Conservation (phyloP, 805 yeast genomes). For the Lipomyces lipofer region DNA sequence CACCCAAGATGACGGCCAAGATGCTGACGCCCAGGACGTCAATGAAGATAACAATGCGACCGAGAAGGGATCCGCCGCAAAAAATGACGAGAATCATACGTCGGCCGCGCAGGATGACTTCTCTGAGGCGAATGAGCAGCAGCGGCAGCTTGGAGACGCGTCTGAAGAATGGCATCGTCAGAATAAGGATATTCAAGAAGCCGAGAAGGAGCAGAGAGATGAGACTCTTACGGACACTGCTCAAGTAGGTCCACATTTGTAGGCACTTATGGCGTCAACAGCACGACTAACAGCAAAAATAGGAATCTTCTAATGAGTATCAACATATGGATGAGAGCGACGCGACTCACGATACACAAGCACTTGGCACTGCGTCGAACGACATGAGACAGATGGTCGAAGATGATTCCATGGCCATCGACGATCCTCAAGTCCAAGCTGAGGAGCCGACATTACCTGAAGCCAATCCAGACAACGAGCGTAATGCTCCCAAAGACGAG, state of each 20-base stretch:
- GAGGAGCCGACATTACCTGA: background rate
- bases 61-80: constrained; percentile 7
- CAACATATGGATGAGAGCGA: constrained; percentile 28
- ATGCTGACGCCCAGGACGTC: constrained; percentile 16
- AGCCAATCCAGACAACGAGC: background rate
- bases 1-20: constrained; percentile 19
- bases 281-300: background rate
- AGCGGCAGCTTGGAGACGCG: constrained; percentile 89
- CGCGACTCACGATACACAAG: constrained; percentile 74
- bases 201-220: constrained; percentile 34
- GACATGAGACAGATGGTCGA: constrained; percentile 77
- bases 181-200: constrained; percentile 80
- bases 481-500: constrained; percentile 30
- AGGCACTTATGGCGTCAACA: background rate
- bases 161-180: constrained; percentile 89
- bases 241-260: background rate
- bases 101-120: background rate
- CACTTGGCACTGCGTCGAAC: constrained; percentile 82
- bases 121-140: constrained; percentile 21
- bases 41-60: constrained; percentile 12
- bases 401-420: constrained; percentile 72
- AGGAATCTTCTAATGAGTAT: constrained; percentile 10
- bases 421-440: constrained; percentile 48
- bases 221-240: constrained; percentile 10
- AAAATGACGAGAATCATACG: constrained; percentile 8